A percentile compares a stretch with the other conserved stretches of the same genome.
Evolutionary conservation across 495 filamentous ascomycete genomes (phyloP).

Genomic region (Penicillium egyptiacum): DNA sequence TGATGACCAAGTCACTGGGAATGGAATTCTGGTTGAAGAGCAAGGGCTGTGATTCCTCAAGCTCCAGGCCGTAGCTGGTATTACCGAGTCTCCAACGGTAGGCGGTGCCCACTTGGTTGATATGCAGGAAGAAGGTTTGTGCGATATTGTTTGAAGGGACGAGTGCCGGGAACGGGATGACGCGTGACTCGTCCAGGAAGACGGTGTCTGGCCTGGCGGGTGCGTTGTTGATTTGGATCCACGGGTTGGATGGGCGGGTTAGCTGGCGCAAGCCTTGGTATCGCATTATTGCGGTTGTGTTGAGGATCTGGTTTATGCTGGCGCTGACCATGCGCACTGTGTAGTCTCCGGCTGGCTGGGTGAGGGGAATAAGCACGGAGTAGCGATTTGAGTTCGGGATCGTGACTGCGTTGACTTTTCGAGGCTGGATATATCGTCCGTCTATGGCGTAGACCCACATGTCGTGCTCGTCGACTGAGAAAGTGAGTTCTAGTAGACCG

Average conservation of each 20-base stretch:
- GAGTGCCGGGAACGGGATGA: slow-evolving; percentile 45
- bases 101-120: slow-evolving; percentile 40
- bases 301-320: slow-evolving; percentile 38
- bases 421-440: slow-evolving; percentile 41
- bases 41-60: slow-evolving; percentile 44
- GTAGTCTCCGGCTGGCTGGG: slow-evolving; percentile 37
- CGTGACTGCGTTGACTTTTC: slow-evolving; percentile 33
- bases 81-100: slow-evolving; percentile 52
- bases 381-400: slow-evolving; percentile 37
- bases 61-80: slow-evolving; percentile 30
- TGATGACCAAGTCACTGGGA: slow-evolving; percentile 45
- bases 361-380: slow-evolving; percentile 39
- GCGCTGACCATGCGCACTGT: slow-evolving; percentile 38
- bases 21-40: slow-evolving; percentile 46
- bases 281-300: slow-evolving; percentile 31
- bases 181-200: slow-evolving; percentile 37
- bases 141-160: slow-evolving; percentile 42
- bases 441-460: slow-evolving; percentile 47
- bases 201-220: slow-evolving; percentile 36
- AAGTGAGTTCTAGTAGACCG: slow-evolving; percentile 23
- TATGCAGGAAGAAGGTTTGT: slow-evolving; percentile 33
- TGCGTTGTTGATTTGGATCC: slow-evolving; percentile 40
- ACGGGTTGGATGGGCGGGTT: slow-evolving; percentile 32
- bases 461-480: slow-evolving; percentile 44
- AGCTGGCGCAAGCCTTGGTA: slow-evolving; percentile 25